A percentile compares a stretch with the other conserved stretches of the same genome.
Conservation (phyloP, 2,329 filamentous ascomycete genomes). For the Chrysoporthe austroafricana region DNA sequence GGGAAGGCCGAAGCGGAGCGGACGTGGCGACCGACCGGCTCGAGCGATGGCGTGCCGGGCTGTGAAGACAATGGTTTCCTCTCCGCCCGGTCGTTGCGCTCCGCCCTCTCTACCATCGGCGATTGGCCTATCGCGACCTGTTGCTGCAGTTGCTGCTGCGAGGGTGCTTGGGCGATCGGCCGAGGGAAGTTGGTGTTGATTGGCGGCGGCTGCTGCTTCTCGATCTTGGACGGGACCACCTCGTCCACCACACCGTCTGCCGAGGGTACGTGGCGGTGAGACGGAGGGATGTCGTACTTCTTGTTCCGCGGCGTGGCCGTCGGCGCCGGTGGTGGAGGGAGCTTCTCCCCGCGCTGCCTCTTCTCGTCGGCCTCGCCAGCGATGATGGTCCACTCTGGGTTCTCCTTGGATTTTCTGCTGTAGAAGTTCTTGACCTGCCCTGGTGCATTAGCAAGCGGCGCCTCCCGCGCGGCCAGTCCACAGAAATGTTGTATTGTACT, state of each 20-base stretch:
- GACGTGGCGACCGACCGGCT: constrained; percentile 23
- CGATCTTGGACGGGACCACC: constrained; percentile 49
- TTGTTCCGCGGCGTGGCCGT: constrained; percentile 55
- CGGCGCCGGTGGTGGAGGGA: constrained; percentile 63
- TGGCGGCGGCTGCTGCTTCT: constrained; percentile 39
- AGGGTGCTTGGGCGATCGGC: constrained; percentile 40
- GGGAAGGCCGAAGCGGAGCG: constrained; percentile 22
- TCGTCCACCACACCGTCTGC: constrained; percentile 52
- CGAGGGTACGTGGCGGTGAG: constrained; percentile 44
- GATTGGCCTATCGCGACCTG: constrained; percentile 34
- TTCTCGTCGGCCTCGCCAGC: constrained; percentile 64
- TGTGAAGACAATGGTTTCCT: constrained; percentile 26
- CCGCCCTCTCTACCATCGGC: constrained; percentile 23
- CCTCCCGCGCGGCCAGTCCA: neutral
- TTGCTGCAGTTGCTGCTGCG: constrained; percentile 33
- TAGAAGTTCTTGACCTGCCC: constrained; percentile 71
- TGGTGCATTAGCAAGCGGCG: constrained; percentile 32
- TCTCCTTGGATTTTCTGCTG: constrained; percentile 57
- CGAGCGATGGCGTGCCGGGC: constrained; percentile 21
- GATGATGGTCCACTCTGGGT: constrained; percentile 62
- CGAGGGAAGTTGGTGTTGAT: constrained; percentile 36
- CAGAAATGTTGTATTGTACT: neutral
- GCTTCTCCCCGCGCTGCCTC: constrained; percentile 58
- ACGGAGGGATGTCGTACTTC: constrained; percentile 51
- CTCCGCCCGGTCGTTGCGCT: constrained; percentile 20